Evolutionary conservation across 352 stramenopile species (phyloP).

Genomic region (Phytophthora colocasiae): DNA sequence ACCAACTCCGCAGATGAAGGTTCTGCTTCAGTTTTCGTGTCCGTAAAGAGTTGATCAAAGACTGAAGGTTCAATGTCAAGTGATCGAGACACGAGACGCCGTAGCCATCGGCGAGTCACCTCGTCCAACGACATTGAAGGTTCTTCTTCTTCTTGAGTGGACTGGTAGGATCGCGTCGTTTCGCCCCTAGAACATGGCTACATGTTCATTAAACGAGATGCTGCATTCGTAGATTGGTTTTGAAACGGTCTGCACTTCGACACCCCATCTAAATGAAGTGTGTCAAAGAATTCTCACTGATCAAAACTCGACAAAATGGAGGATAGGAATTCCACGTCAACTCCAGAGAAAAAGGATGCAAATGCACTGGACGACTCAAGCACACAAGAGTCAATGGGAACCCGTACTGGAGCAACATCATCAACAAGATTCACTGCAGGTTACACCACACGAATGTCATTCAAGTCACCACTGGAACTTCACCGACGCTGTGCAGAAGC

Average conservation of each 20-base stretch:
- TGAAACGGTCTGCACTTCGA: slow-evolving; percentile 27
- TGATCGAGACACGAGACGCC: slow-evolving; percentile 63
- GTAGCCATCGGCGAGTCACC: slow-evolving; percentile 58
- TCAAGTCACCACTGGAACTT: slow-evolving; percentile 20
- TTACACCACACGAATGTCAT: not conserved
- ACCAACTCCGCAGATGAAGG: slow-evolving; percentile 45
- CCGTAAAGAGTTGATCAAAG: slow-evolving; percentile 64
- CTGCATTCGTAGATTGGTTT: slow-evolving; percentile 22
- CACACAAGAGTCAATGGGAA: too few species aligned
- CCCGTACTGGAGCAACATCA: too few species aligned
- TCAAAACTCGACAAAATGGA: slow-evolving; percentile 2
- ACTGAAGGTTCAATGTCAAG: slow-evolving; percentile 63
- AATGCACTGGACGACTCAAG: too few species aligned
- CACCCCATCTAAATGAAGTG: slow-evolving; percentile 4
- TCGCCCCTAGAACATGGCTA: slow-evolving; percentile 31
- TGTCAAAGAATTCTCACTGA: slow-evolving; percentile 3
- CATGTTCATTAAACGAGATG: slow-evolving; percentile 12
- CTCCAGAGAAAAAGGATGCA: not conserved
- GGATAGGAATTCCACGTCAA: not conserved
- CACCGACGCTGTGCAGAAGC: slow-evolving; percentile 26
- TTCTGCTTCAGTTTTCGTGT: slow-evolving; percentile 43
- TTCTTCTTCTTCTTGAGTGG: not conserved
- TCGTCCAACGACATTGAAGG: slow-evolving; percentile 58
- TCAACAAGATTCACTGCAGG: too few species aligned
- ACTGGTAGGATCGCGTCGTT: slow-evolving; percentile 13